A percentile compares a stretch with the other conserved stretches of the same genome.
Evolutionary conservation across 1,284 basidiomycete genomes (phyloP).

Genomic region (Coriolopsis trogii): DNA sequence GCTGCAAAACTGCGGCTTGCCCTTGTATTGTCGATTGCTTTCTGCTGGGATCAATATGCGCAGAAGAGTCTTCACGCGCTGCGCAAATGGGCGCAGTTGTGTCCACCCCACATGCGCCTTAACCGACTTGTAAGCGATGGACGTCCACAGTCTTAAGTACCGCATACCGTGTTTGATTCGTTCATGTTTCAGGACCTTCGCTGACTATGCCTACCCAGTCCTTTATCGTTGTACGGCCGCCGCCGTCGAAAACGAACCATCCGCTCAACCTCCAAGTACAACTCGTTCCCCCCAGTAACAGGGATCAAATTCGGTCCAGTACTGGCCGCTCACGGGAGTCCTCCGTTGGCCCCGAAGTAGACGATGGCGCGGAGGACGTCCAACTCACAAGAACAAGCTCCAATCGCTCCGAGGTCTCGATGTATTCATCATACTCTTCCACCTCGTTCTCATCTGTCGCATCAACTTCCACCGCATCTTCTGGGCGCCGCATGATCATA

Average conservation of each 20-base stretch:
- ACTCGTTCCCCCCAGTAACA: slow-evolving; percentile 74
- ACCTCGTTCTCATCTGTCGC: slow-evolving; percentile 53
- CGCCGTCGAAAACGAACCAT: slow-evolving; percentile 82
- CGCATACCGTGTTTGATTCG: background rate
- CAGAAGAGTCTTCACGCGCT: no score
- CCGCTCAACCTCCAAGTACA: slow-evolving; percentile 94
- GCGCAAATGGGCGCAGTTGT: no score
- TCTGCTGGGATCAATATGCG: no score
- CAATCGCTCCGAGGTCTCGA: slow-evolving; percentile 52
- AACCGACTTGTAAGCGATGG: no score
- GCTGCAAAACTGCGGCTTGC: no score
- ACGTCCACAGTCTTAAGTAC: background rate
- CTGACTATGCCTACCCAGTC: slow-evolving; percentile 51
- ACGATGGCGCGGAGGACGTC: slow-evolving; percentile 37
- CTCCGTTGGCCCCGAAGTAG: slow-evolving; percentile 35
- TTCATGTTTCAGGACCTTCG: slow-evolving; percentile 2
- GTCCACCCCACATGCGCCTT: no score
- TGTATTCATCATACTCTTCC: slow-evolving; percentile 44
- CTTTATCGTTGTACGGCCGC: slow-evolving; percentile 85
- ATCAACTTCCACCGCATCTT: slow-evolving; percentile 50
- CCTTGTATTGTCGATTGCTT: no score
- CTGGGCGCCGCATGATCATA: slow-evolving; percentile 76
- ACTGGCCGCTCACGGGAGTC: slow-evolving; percentile 44
- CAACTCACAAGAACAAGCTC: slow-evolving; percentile 42
- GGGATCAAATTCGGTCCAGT: slow-evolving; percentile 41